phyloP scores from a whole-genome alignment of 2,329 filamentous ascomycete species.

The Hypoxylon sp. region DNA sequence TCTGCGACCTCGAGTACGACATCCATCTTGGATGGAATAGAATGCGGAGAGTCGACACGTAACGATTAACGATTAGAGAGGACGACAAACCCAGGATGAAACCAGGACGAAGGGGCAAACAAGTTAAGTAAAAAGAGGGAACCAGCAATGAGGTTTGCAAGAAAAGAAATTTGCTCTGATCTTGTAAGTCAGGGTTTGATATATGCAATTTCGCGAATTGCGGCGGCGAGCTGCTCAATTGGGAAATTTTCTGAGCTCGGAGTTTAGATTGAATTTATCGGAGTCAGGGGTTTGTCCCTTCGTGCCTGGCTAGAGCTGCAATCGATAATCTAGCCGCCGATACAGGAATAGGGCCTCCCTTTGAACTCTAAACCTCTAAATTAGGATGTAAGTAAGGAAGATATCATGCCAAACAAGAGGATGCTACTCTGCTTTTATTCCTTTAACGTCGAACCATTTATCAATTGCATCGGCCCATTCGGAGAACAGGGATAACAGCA shows the following conservation, averaged over 20 bases:
- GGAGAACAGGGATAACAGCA: constrained; percentile 15
- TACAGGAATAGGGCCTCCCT: not conserved
- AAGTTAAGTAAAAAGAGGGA: constrained; percentile 22
- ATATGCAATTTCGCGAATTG: constrained; percentile 46
- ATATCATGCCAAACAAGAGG: constrained; percentile 6
- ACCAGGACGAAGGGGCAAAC: not conserved
- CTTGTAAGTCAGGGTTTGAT: constrained; percentile 23
- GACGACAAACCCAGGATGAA: constrained; percentile 13
- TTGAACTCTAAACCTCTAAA: constrained; percentile 2
- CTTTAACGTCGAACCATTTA: constrained; percentile 27
- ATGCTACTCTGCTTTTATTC: constrained; percentile 29
- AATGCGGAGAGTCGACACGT: constrained; percentile 12
- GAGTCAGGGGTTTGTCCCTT: constrained; percentile 20
- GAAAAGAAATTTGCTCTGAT: constrained; percentile 35
- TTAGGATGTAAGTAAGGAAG: constrained; percentile 15
- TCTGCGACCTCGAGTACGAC: constrained; percentile 90
- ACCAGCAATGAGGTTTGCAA: not conserved
- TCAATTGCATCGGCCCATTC: constrained; percentile 31
- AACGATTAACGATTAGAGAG: not conserved
- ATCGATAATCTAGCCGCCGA: constrained; percentile 32
- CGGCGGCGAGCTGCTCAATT: constrained; percentile 30
- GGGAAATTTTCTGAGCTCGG: constrained; percentile 35
- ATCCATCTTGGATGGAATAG: constrained; percentile 76
- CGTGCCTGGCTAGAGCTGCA: constrained; percentile 35
- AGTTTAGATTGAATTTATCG: constrained; percentile 39